These are phyloP conservation scores for Vaccinium myrtillus DNA, from an alignment of 148 eudicot genomes.

Conservation along the genomic window DNA sequence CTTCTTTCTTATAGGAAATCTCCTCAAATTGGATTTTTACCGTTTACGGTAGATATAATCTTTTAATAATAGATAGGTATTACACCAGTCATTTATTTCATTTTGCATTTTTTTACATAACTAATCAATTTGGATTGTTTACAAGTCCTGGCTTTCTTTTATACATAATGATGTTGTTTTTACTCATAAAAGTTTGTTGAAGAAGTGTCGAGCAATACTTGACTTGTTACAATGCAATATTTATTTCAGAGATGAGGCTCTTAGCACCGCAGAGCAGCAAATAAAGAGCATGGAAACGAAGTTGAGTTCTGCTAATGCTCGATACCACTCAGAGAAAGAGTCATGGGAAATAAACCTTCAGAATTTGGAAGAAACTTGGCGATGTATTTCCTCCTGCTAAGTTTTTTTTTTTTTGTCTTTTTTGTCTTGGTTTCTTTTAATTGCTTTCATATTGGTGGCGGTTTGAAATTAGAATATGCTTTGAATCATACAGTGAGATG, in stretches of 20 bases:
- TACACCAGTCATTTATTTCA: not conserved
- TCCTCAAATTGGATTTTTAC: not conserved
- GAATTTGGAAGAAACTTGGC: constrained; percentile 91
- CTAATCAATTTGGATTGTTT: not conserved
- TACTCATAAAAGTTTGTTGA: not conserved
- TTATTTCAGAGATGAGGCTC: constrained; percentile 68
- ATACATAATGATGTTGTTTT: not conserved
- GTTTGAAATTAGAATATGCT: not conserved
- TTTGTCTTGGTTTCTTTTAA: not conserved
- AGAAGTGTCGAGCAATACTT: not conserved
- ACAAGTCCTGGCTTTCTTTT: not conserved
- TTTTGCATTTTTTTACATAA: not conserved
- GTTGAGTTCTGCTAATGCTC: constrained; percentile 56
- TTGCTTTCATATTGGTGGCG: not conserved
- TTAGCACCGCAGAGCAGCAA: constrained; percentile 54
- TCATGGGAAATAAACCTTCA: constrained; percentile 68
- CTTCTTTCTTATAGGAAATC: constrained; percentile 1
- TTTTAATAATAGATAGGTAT: not conserved
- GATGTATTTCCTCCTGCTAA: constrained; percentile 42
- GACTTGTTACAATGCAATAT: not conserved
- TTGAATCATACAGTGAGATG: constrained; percentile 59
- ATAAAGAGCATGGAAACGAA: constrained; percentile 72
- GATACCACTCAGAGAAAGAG: constrained; percentile 61
- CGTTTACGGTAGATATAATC: too few species aligned
- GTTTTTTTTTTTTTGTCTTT: not conserved